Percentiles rank a stretch among this genome's conserved stretches.
Evolutionary conservation across 176 grass and related monocot genomes (phyloP).

Genomic region (Avena eriantha): DNA sequence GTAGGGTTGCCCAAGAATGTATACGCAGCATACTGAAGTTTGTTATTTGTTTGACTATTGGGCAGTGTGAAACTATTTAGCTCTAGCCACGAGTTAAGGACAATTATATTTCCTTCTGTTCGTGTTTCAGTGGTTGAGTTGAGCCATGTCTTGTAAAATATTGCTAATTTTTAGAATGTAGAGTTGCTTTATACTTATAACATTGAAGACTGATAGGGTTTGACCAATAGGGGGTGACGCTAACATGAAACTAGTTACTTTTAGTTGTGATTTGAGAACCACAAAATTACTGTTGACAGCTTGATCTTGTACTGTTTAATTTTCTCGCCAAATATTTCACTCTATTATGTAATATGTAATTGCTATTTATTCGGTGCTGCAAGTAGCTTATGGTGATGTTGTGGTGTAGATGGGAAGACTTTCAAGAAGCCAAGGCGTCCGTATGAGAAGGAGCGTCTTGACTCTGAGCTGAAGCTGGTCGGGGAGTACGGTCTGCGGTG

Average conservation of each 20-base stretch:
- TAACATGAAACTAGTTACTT: background rate
- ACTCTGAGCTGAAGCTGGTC: constrained; percentile 26
- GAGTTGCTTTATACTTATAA: background rate
- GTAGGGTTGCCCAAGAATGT: background rate
- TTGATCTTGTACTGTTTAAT: background rate
- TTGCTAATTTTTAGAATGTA: background rate
- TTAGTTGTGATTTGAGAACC: background rate
- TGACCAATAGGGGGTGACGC: background rate
- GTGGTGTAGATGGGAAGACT: constrained; percentile 22
- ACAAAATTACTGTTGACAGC: background rate
- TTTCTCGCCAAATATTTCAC: background rate
- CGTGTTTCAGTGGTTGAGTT: background rate
- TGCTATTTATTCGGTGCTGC: background rate
- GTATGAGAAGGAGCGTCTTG: constrained; percentile 32
- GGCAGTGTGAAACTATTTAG: background rate
- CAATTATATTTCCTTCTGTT: background rate
- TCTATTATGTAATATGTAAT: background rate
- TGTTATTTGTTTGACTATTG: background rate
- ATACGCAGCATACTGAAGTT: background rate
- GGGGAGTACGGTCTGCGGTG: constrained; percentile 29
- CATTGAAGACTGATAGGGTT: background rate
- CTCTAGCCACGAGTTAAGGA: too few relatives aligned
- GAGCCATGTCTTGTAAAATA: background rate
- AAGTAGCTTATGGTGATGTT: background rate
- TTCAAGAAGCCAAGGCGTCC: constrained; percentile 35